Base-by-base conservation (phyloP, 2,329 filamentous ascomycete genomes). In the Fonsecaea erecta region DNA sequence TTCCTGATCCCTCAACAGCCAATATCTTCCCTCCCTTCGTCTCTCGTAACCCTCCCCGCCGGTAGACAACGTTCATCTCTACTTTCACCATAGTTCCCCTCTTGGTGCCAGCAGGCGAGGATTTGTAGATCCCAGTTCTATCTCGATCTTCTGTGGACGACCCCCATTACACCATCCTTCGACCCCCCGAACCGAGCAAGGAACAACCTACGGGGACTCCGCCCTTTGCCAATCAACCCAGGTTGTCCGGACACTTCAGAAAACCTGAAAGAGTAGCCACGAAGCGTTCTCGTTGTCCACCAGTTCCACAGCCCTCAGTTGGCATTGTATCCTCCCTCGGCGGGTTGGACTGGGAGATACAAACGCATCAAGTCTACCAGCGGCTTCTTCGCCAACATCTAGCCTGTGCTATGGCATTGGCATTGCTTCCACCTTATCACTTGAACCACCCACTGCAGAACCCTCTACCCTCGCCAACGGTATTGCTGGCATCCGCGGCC, bases 401-500 rank as follows among this genome's bases (percentile, higher is more conserved):
- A 8, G 51, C 40, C 37, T 65, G 48, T 59, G 66, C 61, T 69
- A 71, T 71, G 70, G 70, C 68, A 67, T 66, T 70, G 54, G 70
- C 65, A 61, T 59, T 70, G 24, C 56, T 62, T 54, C 70, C 70
- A 55, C 65, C 48, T 52, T 60, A 67, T 57, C 62, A 68, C 60
- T 60, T 59, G 46, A 57, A 26, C 52, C 59, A 61, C 65, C 60
- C 56, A 60, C 57, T 67, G 12, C 63, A 71, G 59, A 63, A 60
- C 37, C 66, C 63, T 63, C 63, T 69, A 28, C 64, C 65, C 21
- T 66, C 60, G 32, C 52, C 64, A 34, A 34, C 60, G 16, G 18
- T 62, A 34, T 37, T 65, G 14, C 60, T 62, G 37, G 56, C 69
- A 40, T 32, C 63, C 30, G 57, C 60, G 34, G 57, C 90, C 24